Percentiles rank a stretch among this genome's conserved stretches.
Conservation (phyloP, 495 filamentous ascomycete genomes). For the Chaetomidium leptoderma region DNA sequence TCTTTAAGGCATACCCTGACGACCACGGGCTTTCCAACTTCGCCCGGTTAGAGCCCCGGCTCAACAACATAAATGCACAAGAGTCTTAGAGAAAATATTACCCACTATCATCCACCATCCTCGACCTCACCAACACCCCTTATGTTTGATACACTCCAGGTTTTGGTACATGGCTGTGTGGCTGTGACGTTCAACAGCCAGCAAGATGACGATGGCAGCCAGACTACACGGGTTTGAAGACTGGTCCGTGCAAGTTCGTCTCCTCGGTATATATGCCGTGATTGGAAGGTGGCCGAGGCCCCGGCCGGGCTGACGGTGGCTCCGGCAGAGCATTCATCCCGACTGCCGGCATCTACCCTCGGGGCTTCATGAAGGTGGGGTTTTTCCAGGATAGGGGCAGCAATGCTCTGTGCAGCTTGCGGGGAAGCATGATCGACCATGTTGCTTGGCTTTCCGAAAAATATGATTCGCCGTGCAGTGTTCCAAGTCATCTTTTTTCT, state of each 20-base stretch:
- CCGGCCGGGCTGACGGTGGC: background rate
- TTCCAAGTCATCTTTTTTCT: background rate
- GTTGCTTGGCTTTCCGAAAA: conserved; percentile 6
- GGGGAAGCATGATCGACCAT: conserved; percentile 16
- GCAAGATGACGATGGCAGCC: background rate
- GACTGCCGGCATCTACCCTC: conserved; percentile 12
- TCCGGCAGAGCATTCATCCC: conserved; percentile 23
- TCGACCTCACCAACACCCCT: too few relatives aligned
- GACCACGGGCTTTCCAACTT: conserved; percentile 32
- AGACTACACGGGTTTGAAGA: background rate
- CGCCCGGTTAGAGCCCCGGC: conserved; percentile 30
- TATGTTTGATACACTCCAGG: too few relatives aligned
- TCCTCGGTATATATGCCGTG: background rate
- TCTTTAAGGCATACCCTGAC: conserved; percentile 49
- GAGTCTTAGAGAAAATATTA: conserved; percentile 24
- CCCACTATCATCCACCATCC: too few relatives aligned
- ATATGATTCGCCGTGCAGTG: conserved; percentile 15
- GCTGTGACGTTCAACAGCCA: too few relatives aligned
- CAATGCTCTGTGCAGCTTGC: conserved; percentile 8
- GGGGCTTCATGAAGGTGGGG: conserved; percentile 10
- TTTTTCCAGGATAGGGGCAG: conserved; percentile 1
- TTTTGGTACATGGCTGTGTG: too few relatives aligned
- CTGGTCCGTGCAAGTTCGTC: background rate
- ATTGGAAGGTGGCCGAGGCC: background rate
- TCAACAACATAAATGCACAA: conserved; percentile 31